phyloP scores from a whole-genome alignment of 306 rosid species.

The Vigna hirtella region DNA sequence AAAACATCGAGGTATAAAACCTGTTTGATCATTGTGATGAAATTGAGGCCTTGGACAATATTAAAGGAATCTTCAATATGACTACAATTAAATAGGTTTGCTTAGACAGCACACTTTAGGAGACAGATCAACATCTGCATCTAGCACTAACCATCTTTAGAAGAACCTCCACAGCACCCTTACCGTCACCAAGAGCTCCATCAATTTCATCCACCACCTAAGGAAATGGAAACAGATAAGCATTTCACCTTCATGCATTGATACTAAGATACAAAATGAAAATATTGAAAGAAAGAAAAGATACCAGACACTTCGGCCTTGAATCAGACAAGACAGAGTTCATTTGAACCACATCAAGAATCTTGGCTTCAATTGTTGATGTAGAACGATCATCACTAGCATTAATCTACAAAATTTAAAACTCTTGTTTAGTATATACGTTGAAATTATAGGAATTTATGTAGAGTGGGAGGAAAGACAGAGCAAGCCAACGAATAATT shows the following conservation, averaged over 20 bases:
- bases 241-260: conserved; percentile 14
- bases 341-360: conserved; percentile 87
- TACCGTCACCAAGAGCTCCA: conserved; percentile 94
- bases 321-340: conserved; percentile 74
- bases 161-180: conserved; percentile 95
- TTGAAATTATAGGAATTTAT: conserved; percentile 15
- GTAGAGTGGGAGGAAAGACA: conserved; percentile 4
- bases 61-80: conserved; percentile 10
- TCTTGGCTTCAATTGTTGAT: conserved; percentile 83
- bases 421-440: conserved; percentile 21
- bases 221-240: conserved; percentile 27
- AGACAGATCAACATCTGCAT: conserved; percentile 18
- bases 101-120: conserved; percentile 24
- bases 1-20: conserved; percentile 32
- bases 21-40: conserved; percentile 7
- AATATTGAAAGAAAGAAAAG: conserved; percentile 37
- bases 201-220: conserved; percentile 98
- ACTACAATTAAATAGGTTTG: conserved; percentile 29
- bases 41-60: conserved; percentile 27
- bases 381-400: conserved; percentile 97
- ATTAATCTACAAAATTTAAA: conserved; percentile 70
- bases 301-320: conserved; percentile 91
- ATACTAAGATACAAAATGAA: conserved; percentile 35
- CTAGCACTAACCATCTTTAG: conserved; percentile 79
- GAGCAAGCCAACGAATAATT: conserved; percentile 1